Evolutionary conservation across 2,329 filamentous ascomycete species (phyloP), one percentile per base, ranked within the genome.

Genomic region (Aureobasidium sp.): DNA sequence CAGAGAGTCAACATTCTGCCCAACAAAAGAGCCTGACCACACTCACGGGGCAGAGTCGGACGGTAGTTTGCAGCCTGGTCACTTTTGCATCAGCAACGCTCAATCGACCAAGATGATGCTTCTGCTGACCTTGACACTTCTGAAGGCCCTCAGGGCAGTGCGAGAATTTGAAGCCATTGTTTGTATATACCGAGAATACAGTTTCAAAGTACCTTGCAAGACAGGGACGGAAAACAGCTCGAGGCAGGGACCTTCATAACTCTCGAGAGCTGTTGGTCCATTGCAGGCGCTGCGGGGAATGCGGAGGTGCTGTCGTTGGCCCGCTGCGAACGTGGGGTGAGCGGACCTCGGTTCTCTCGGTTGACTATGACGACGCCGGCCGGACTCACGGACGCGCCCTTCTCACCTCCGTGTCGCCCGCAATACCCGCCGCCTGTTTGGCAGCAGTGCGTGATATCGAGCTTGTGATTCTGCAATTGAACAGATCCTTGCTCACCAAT

Each of bases 91-190:
- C 4, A 49, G 34, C 21, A 24, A 16, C 16, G 12, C 8, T 17
- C 14, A 14, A 30, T 19, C 6, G 24, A 14, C 7, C 4, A 6
- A 41, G 37, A 19, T 7, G 8, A 11, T 14, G n/a, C 14, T 39
- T n/a, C 42, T 35, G n/a, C 76, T 66, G 73, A 86, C 85, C 73
- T 80, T 81, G 55, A 85, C 68, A 61, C 78, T 79, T 69, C 80
- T 76, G 61, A 87, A 70, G 62, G 81, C 83, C 70, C 79, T 76
- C 38, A 80, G 74, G 53, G 83, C 80, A 60, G 76, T 74, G 68
- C 80, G 77, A 55, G 84, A 70, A 62, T 79, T 51, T 22, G 32
- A 40, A 29, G 44, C 39, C 44, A 55, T 55, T 22, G 29, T 38
- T 39, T 32, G 35, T 30, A 17, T 45, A 10, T 45, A 17, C 14